phyloP scores from a whole-genome alignment of 2,329 filamentous ascomycete genomes.

The Mycosphaerella sp. region DNA sequence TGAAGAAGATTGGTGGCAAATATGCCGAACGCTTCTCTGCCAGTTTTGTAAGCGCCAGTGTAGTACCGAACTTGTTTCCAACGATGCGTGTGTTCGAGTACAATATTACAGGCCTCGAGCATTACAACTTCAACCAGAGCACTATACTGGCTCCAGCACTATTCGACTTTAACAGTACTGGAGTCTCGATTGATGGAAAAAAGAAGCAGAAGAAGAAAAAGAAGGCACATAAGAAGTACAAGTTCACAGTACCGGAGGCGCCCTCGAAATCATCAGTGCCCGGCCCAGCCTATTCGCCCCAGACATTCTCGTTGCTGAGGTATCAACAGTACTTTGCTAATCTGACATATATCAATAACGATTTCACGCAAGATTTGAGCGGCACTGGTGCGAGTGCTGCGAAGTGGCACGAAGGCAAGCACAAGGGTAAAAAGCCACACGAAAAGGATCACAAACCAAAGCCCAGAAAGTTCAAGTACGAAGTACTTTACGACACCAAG shows the following conservation, averaged over 20 bases:
- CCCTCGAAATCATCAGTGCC: slow-evolving; percentile 68
- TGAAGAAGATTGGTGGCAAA: slow-evolving; percentile 66
- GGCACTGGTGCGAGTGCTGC: slow-evolving; percentile 27
- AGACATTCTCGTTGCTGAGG: slow-evolving; percentile 68
- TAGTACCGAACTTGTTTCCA: slow-evolving; percentile 90
- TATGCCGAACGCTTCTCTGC: slow-evolving; percentile 82
- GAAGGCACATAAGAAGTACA: slow-evolving; percentile 47
- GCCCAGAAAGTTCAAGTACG: slow-evolving; percentile 61
- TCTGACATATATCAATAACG: slow-evolving; percentile 80
- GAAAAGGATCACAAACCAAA: slow-evolving; percentile 47
- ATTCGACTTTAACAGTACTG: slow-evolving; percentile 20
- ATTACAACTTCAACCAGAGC: not conserved
- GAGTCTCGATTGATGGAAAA: slow-evolving; percentile 37
- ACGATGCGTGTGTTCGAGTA: slow-evolving; percentile 78
- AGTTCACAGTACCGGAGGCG: slow-evolving; percentile 55
- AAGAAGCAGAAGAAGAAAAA: slow-evolving; percentile 43
- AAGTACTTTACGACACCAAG: slow-evolving; percentile 81
- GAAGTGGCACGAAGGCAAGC: slow-evolving; percentile 59
- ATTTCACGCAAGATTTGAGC: slow-evolving; percentile 38
- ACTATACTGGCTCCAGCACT: slow-evolving; percentile 17
- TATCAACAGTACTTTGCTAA: slow-evolving; percentile 94
- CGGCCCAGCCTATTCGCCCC: slow-evolving; percentile 83
- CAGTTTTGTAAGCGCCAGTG: slow-evolving; percentile 72
- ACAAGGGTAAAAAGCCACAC: slow-evolving; percentile 51
- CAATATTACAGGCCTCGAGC: slow-evolving; percentile 73